A percentile compares a stretch with the other conserved stretches of the same genome.
phyloP scores from a whole-genome alignment of 2,329 filamentous ascomycete genomes.

The Scytalidium sp. region DNA sequence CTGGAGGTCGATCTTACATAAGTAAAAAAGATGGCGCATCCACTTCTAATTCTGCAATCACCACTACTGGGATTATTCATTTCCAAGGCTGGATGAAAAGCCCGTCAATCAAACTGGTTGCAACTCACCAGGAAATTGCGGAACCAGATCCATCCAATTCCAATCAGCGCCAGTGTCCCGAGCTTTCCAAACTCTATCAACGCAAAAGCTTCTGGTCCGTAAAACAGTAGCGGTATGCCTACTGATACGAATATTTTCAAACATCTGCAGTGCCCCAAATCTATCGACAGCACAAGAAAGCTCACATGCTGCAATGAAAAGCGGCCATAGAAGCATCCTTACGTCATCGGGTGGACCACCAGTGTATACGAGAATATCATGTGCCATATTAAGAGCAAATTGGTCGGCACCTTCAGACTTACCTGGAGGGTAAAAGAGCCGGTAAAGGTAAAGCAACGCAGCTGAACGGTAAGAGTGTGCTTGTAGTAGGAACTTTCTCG shows the following conservation, averaged over 20 bases:
- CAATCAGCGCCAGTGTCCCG: slow-evolving; percentile 22
- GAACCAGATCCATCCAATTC: slow-evolving; percentile 28
- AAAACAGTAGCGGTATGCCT: slow-evolving; percentile 25
- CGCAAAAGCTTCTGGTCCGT: slow-evolving; percentile 22
- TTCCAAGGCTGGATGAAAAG: no score
- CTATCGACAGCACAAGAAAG: slow-evolving; percentile 21
- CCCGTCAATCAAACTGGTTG: slow-evolving; percentile 28
- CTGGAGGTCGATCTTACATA: no score
- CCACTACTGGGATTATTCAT: no score
- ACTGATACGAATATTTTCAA: slow-evolving; percentile 22
- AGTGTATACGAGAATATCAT: slow-evolving; percentile 26
- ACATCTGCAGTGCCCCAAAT: slow-evolving; percentile 16
- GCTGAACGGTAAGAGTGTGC: slow-evolving; percentile 24
- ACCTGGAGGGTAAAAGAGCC: slow-evolving; percentile 21
- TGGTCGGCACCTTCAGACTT: slow-evolving; percentile 18
- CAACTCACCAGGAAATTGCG: slow-evolving; percentile 25
- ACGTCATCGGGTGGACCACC: slow-evolving; percentile 20
- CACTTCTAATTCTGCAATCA: no score
- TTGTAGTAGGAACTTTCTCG: slow-evolving; percentile 25
- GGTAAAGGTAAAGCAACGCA: slow-evolving; percentile 25
- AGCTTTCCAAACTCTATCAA: slow-evolving; percentile 26
- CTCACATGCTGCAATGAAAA: slow-evolving; percentile 27
- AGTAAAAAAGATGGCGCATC: no score
- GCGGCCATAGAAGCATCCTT: slow-evolving; percentile 28
- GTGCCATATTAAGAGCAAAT: slow-evolving; percentile 22